Evolutionary conservation across 2,329 filamentous ascomycete species (phyloP).

Genomic region (Fusarium foetens): DNA sequence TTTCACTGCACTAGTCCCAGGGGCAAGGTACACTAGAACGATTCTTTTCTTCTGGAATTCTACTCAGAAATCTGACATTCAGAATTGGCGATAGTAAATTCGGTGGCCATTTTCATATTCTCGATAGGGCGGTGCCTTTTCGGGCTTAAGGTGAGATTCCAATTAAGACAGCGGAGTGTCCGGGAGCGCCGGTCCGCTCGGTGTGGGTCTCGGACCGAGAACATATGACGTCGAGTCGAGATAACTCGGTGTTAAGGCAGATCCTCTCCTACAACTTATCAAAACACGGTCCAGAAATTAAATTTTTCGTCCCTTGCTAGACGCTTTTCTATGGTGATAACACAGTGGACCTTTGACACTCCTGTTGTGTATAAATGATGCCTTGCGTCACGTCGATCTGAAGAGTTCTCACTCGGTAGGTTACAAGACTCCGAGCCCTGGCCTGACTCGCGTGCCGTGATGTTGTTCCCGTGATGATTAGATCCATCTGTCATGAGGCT

Average conservation of each 20-base stretch:
- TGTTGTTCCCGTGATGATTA: not conserved
- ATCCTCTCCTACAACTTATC: conserved; percentile 5
- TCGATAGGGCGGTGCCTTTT: conserved; percentile 25
- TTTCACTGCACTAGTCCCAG: not conserved
- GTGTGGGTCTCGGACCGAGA: conserved; percentile 32
- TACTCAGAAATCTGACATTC: fast-evolving
- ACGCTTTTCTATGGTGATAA: not conserved
- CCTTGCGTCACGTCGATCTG: conserved; percentile 11
- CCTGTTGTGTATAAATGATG: conserved; percentile 14
- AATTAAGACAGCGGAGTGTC: conserved; percentile 15
- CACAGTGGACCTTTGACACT: not conserved
- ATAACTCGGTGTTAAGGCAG: conserved; percentile 20
- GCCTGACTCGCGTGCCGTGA: conserved; percentile 9
- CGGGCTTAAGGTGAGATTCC: conserved; percentile 23
- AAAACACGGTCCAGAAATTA: not conserved
- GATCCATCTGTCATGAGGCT: conserved; percentile 10
- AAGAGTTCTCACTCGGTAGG: not conserved
- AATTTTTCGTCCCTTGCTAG: not conserved
- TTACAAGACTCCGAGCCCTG: not conserved
- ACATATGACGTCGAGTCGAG: conserved; percentile 22
- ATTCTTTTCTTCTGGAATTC: conserved; percentile 6
- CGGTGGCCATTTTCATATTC: not conserved
- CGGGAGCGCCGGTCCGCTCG: conserved; percentile 29
- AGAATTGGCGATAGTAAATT: not conserved
- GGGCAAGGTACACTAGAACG: not conserved